Evolutionary conservation across 768 basidiomycete genomes (phyloP).

Genomic region (Lanmaoa pseudosensibilis): DNA sequence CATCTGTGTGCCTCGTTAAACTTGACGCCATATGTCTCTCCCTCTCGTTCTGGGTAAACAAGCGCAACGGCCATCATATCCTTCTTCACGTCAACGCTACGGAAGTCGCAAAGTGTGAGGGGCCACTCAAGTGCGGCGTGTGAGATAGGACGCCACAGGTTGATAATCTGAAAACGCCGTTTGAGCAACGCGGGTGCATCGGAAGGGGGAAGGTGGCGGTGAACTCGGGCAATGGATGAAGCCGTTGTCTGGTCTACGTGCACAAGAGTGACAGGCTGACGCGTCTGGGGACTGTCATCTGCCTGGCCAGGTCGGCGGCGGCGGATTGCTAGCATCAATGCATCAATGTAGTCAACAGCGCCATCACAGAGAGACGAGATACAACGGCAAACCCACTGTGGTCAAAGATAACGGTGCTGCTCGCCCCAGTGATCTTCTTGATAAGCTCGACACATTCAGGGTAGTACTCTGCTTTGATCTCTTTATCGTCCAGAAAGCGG

Average conservation of each 20-base stretch:
- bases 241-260: slow-evolving; percentile 49
- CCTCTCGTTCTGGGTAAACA: slow-evolving; percentile 42
- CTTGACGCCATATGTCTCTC: slow-evolving; percentile 43
- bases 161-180: slow-evolving; percentile 52
- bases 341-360: not conserved
- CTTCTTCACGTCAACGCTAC: slow-evolving; percentile 37
- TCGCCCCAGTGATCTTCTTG: slow-evolving; percentile 42
- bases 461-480: slow-evolving; percentile 40
- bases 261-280: slow-evolving; percentile 43
- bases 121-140: slow-evolving; percentile 49
- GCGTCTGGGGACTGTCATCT: slow-evolving; percentile 39
- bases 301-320: slow-evolving; percentile 38
- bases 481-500: slow-evolving; percentile 36
- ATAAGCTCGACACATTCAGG: slow-evolving; percentile 39
- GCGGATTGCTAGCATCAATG: slow-evolving; percentile 38
- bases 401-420: slow-evolving; percentile 41
- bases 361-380: not conserved
- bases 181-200: slow-evolving; percentile 42
- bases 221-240: slow-evolving; percentile 43
- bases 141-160: slow-evolving; percentile 54
- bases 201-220: slow-evolving; percentile 41
- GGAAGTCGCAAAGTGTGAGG: slow-evolving; percentile 49
- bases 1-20: slow-evolving; percentile 42
- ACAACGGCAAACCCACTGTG: slow-evolving; percentile 31
- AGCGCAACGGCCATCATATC: slow-evolving; percentile 42